phyloP scores from a whole-genome alignment of 805 yeast genomes.

The Lachancea quebecensis region DNA sequence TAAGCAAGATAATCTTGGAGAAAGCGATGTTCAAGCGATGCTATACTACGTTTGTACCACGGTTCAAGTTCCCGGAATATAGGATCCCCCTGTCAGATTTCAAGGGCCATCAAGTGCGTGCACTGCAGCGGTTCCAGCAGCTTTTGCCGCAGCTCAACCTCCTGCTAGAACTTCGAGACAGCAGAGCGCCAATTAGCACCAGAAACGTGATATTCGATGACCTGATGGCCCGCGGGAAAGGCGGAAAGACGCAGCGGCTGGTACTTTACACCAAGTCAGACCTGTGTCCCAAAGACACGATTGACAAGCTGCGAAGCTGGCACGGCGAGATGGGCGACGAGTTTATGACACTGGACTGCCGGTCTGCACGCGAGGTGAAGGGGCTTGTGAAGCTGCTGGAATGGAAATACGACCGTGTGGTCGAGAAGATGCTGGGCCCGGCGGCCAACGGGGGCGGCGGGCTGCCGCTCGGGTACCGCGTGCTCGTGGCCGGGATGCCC shows the following conservation, averaged over 20 bases:
- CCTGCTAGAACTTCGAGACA: constrained; percentile 78
- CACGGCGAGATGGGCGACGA: constrained; percentile 36
- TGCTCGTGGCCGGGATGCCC: constrained; percentile 89
- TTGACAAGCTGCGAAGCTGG: constrained; percentile 38
- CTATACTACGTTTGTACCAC: constrained; percentile 47
- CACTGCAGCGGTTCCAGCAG: constrained; percentile 57
- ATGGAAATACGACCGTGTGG: constrained; percentile 36
- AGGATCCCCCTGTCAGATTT: constrained; percentile 67
- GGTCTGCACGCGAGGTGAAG: constrained; percentile 43
- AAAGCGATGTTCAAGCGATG: constrained; percentile 1
- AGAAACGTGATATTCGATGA: constrained; percentile 73
- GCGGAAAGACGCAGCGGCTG: constrained; percentile 27
- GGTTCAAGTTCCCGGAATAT: constrained; percentile 67
- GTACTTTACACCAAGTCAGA: constrained; percentile 76
- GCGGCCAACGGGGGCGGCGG: constrained; percentile 31
- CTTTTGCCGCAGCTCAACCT: constrained; percentile 76
- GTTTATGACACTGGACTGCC: constrained; percentile 53
- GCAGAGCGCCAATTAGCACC: constrained; percentile 83
- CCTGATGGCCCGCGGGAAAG: constrained; percentile 43
- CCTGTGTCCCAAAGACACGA: constrained; percentile 13
- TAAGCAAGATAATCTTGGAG: no score
- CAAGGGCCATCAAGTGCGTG: constrained; percentile 86
- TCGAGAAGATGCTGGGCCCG: constrained; percentile 6
- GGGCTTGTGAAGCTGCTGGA: constrained; percentile 45
- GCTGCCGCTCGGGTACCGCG: constrained; percentile 76